Conservation (phyloP, 1,284 basidiomycete species). For the Malassezia arunalokei region DNA sequence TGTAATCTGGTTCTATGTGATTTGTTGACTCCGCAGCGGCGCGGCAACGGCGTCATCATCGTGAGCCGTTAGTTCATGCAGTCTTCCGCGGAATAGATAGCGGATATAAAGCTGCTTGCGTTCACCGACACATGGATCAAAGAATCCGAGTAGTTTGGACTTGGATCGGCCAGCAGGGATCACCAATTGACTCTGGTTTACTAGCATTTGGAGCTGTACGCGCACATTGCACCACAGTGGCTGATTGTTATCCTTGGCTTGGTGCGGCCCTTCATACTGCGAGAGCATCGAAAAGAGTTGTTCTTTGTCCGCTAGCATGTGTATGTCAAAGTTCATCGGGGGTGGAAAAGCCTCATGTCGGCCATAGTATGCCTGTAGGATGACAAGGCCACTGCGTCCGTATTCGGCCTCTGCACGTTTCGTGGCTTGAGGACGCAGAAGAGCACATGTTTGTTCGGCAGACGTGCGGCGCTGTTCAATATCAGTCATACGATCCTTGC, state of each 20-base stretch:
- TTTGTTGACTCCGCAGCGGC: conserved; percentile 51
- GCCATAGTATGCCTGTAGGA: conserved; percentile 59
- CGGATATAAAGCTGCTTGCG: conserved; percentile 59
- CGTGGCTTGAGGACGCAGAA: conserved; percentile 48
- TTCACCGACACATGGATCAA: conserved; percentile 60
- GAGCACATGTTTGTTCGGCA: conserved; percentile 52
- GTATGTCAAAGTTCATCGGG: neutral
- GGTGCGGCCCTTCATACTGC: neutral
- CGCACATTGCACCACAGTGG: conserved; percentile 60
- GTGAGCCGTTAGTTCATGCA: conserved; percentile 64
- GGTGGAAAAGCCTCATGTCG: conserved; percentile 18
- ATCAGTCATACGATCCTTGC: conserved; percentile 55
- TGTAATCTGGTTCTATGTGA: neutral
- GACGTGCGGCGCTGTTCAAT: conserved; percentile 54
- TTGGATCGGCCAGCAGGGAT: conserved; percentile 61
- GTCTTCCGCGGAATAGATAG: conserved; percentile 61
- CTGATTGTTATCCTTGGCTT: conserved; percentile 1
- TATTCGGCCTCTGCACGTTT: conserved; percentile 48
- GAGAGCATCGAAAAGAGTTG: neutral
- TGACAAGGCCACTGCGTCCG: conserved; percentile 53
- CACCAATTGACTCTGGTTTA: conserved; percentile 63
- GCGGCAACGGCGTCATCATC: conserved; percentile 61
- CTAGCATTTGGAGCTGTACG: conserved; percentile 67
- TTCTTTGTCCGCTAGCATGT: conserved; percentile 1
- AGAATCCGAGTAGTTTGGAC: conserved; percentile 61